Base-by-base conservation (phyloP, 345 rosid species). In the Acer saccharum region DNA sequence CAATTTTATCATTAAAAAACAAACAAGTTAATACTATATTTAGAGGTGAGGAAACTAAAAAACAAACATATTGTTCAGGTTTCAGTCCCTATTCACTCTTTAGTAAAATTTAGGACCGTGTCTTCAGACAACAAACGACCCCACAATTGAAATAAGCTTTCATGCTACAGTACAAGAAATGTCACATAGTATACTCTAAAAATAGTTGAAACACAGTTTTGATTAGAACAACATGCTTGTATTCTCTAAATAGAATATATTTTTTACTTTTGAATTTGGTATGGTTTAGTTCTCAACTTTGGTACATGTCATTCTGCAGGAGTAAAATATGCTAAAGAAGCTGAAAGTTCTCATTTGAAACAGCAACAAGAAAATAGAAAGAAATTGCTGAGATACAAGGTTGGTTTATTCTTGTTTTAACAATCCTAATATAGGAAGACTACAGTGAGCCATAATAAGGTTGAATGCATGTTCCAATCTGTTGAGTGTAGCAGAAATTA, bases 311-410 rank as follows among this genome's bases (percentile, higher is more conserved):
- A 77, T 65, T 63, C 39, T 69, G 80, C 77, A 83, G 88, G 85
- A 76, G 84, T 57, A 75, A 82, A 82, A 68, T 78, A 77, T 84
- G 75, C 73, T 65, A 84, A 78, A 73, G 90, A 88, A 69, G 87
- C 75, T 52, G 92, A 88, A 80, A 88, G 93, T 87, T 80, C 76
- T 73, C 80, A 75, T 79, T 87, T 95, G 80, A 89, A 83, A 76
- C 91, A 84, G 80, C 87, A 85, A 77, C 91, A 84, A 69, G 85
- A 87, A 83, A 88, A 77, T 50, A 94, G 85, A 79, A 88, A 83
- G 84, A 89, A 80, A 79, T 79, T 69, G 79, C 82, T 29, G 68
- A 95, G 87, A 72, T 95, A 89, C 86, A 84, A 86, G 98, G 98
- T 95, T 83, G 65, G 83, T 78, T 32, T 71, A 10, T 64, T 78